These are phyloP conservation scores for Malassezia brasiliensis DNA, from an alignment of 1,284 basidiomycete genomes.

Conservation along the genomic window DNA sequence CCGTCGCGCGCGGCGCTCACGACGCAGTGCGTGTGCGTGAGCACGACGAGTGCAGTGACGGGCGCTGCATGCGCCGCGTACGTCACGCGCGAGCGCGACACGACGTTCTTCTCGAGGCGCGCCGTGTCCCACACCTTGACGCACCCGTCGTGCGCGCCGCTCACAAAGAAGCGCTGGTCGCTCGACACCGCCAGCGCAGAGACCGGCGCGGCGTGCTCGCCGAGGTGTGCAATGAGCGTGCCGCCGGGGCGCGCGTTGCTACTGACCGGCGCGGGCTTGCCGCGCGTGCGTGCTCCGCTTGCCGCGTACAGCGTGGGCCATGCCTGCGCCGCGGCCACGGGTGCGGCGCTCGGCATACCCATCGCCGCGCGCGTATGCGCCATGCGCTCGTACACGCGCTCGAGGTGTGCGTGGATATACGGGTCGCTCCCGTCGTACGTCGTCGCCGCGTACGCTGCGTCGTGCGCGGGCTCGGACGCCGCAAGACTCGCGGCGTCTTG, in stretches of 20 bases:
- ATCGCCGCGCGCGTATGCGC: neutral
- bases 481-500: neutral
- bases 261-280: slow-evolving; percentile 2
- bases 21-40: slow-evolving; percentile 50
- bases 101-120: slow-evolving; percentile 64
- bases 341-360: neutral
- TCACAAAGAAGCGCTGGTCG: slow-evolving; percentile 87
- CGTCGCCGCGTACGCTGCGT: neutral
- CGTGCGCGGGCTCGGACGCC: neutral
- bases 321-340: neutral
- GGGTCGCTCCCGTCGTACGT: slow-evolving; percentile 45
- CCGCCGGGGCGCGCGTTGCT: slow-evolving; percentile 40
- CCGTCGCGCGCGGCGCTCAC: slow-evolving; percentile 49
- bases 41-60: slow-evolving; percentile 44
- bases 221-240: slow-evolving; percentile 39
- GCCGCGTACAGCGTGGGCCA: neutral
- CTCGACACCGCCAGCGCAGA: slow-evolving; percentile 77
- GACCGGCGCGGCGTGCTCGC: slow-evolving; percentile 53
- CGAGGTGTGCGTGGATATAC: slow-evolving; percentile 41
- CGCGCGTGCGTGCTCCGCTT: slow-evolving; percentile 36
- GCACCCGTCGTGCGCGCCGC: slow-evolving; percentile 72
- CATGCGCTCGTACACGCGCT: slow-evolving; percentile 26
- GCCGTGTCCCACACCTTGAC: slow-evolving; percentile 76
- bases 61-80: slow-evolving; percentile 46
- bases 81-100: slow-evolving; percentile 49